Evolutionary conservation across 768 basidiomycete genomes (phyloP), one percentile per base, ranked within the genome.

Genomic region (Leccinum subtestaceum): DNA sequence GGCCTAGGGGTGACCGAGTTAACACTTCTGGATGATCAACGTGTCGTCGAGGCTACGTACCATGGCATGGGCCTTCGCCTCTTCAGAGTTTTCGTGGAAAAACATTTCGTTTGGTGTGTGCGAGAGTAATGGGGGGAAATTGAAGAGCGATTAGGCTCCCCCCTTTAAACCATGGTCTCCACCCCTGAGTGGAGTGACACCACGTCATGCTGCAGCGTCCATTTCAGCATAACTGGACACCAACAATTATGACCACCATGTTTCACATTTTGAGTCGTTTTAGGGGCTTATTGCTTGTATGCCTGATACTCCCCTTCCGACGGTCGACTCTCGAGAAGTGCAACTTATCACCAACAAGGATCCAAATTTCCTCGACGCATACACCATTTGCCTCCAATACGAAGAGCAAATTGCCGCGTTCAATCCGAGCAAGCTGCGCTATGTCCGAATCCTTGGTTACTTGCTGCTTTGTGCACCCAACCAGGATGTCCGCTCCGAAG

Each of bases 21-120:
- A 58, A 23, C 46, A 4, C 17, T n/a, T 4, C 9, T 1, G 1
- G 7, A 29, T 34, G 17, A 11, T 7, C 2, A 21, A 11, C 10
- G 40, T 15, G 7, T n/a, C 17, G 15, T 29, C 19, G 10, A 4
- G 19, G 10, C 1, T 27, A 8, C 64, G 2, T 48, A 60, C 68
- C 34, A 69, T 12, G 7, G 49, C 13, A 43, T 72, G 29, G 4
- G 72, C 71, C n/a, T 32, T 27, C 6, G 72, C 62, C 12, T 74
- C 71, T 3, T 46, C 21, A 7, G 72, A 72, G 12, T 71, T 59
- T 32, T 63, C 3, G 10, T 4, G n/a, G 56, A 65, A 72, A 54
- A 46, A 64, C 71, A 72, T 72, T 11, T 11, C 10, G n/a, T 43
- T 19, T 47, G 19, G 46, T 21, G 45, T 45, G 19, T 23, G 45